Evolutionary conservation across 495 filamentous ascomycete species (phyloP).

Genomic region (Penicillium ochrochloron): DNA sequence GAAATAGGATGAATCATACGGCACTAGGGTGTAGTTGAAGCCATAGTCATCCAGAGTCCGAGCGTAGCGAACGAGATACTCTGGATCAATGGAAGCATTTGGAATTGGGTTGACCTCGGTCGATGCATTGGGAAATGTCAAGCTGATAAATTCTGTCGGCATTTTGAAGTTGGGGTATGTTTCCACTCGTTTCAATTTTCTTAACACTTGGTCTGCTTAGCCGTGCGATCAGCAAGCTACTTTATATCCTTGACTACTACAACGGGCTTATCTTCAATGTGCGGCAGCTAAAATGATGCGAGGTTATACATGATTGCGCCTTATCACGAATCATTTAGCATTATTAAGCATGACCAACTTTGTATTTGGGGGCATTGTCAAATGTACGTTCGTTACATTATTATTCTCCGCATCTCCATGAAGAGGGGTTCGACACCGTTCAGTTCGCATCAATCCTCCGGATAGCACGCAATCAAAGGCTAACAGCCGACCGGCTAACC

Average conservation of each 20-base stretch:
- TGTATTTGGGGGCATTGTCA: too few relatives aligned
- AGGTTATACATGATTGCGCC: slow-evolving; percentile 2
- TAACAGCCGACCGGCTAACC: neutral
- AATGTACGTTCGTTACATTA: neutral
- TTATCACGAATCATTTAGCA: neutral
- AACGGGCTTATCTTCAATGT: neutral
- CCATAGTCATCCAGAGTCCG: slow-evolving; percentile 55
- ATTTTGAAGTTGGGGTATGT: slow-evolving; percentile 31
- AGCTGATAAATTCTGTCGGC: slow-evolving; percentile 59
- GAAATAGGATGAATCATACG: slow-evolving; percentile 54
- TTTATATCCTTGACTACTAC: neutral
- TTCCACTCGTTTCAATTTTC: neutral
- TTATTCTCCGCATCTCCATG: neutral
- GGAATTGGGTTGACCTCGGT: slow-evolving; percentile 56
- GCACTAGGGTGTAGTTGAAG: slow-evolving; percentile 59
- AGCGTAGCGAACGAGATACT: slow-evolving; percentile 53
- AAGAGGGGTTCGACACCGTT: neutral
- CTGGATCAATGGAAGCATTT: slow-evolving; percentile 49
- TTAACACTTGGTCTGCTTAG: neutral
- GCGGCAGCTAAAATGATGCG: slow-evolving; percentile 3
- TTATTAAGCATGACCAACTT: neutral
- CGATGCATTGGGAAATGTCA: slow-evolving; percentile 54
- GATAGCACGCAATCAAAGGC: neutral
- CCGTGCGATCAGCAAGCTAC: neutral
- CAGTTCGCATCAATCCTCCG: neutral